A percentile compares a stretch with the other conserved stretches of the same genome.
Evolutionary conservation across 1,139 yeast species (phyloP).

Genomic region (Lodderomyces jiufengensis): DNA sequence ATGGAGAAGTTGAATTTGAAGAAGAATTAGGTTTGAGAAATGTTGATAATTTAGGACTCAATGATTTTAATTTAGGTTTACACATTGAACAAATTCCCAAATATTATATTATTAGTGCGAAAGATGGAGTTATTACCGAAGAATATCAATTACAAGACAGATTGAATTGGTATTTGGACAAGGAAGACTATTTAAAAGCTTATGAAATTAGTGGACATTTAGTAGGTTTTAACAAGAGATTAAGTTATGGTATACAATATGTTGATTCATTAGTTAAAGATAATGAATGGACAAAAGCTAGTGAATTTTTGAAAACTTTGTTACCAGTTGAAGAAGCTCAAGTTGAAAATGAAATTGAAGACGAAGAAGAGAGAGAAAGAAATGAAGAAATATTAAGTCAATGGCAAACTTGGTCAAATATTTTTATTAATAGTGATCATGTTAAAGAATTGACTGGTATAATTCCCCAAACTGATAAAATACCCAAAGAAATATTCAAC

Average conservation of each 20-base stretch:
- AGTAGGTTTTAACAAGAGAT: slow-evolving; percentile 46
- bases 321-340: slow-evolving; percentile 13
- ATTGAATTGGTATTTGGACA: slow-evolving; percentile 66
- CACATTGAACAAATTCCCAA: slow-evolving; percentile 37
- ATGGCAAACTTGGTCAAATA: slow-evolving; percentile 68
- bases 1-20: slow-evolving; percentile 75
- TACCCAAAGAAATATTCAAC: slow-evolving; percentile 46
- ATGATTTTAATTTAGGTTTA: slow-evolving; percentile 69
- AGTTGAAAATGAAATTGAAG: slow-evolving; percentile 16
- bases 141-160: slow-evolving; percentile 67
- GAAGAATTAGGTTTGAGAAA: slow-evolving; percentile 74
- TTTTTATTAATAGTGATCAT: slow-evolving; percentile 50
- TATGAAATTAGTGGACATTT: slow-evolving; percentile 71
- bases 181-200: slow-evolving; percentile 56
- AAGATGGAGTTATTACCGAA: slow-evolving; percentile 75
- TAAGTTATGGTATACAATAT: slow-evolving; percentile 61
- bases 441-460: slow-evolving; percentile 45
- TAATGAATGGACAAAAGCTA: slow-evolving; percentile 58
- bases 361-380: slow-evolving; percentile 21
- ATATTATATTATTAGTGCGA: slow-evolving; percentile 73
- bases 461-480: slow-evolving; percentile 47
- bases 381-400: slow-evolving; percentile 35
- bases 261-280: slow-evolving; percentile 51
- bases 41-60: slow-evolving; percentile 61
- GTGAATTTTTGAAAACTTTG: slow-evolving; percentile 44